Evolutionary conservation across 2,329 filamentous ascomycete species (phyloP).

Genomic region (Ascochyta rabiei): DNA sequence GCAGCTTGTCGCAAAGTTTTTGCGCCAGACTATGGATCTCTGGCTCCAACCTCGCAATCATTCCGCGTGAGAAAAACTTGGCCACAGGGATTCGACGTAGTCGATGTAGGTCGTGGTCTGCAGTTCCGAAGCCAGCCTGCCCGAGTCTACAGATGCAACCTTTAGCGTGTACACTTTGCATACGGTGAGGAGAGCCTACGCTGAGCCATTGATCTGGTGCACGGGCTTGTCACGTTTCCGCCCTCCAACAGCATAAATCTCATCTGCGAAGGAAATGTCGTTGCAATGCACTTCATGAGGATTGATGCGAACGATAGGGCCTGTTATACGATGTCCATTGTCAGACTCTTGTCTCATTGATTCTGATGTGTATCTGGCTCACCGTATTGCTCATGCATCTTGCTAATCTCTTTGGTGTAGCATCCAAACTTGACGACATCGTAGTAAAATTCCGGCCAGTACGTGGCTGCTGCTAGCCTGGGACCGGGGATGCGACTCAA

Average conservation of each 20-base stretch:
- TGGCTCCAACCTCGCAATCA: constrained; percentile 33
- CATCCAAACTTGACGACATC: constrained; percentile 42
- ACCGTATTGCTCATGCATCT: constrained; percentile 48
- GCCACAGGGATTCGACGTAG: constrained; percentile 39
- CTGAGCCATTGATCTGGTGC: constrained; percentile 35
- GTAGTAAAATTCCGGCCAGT: constrained; percentile 46
- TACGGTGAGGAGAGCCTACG: constrained; percentile 15
- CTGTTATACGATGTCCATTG: constrained; percentile 16
- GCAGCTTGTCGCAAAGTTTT: constrained; percentile 34
- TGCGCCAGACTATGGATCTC: constrained; percentile 27
- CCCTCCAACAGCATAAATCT: constrained; percentile 37
- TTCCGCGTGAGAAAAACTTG: constrained; percentile 46
- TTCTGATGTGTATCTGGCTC: background rate
- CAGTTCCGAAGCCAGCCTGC: constrained; percentile 30
- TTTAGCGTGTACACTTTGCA: background rate
- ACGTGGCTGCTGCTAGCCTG: constrained; percentile 43
- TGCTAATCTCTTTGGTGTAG: constrained; percentile 42
- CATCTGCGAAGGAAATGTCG: constrained; percentile 38
- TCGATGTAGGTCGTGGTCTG: constrained; percentile 42
- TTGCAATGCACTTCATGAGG: constrained; percentile 41
- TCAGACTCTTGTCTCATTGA: background rate
- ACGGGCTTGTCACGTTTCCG: constrained; percentile 34
- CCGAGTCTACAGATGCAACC: constrained; percentile 20
- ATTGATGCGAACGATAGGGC: constrained; percentile 43
- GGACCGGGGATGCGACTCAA: constrained; percentile 42